Base-by-base conservation (phyloP, 345 rosid genomes). In the Rhodomyrtus tomentosa region DNA sequence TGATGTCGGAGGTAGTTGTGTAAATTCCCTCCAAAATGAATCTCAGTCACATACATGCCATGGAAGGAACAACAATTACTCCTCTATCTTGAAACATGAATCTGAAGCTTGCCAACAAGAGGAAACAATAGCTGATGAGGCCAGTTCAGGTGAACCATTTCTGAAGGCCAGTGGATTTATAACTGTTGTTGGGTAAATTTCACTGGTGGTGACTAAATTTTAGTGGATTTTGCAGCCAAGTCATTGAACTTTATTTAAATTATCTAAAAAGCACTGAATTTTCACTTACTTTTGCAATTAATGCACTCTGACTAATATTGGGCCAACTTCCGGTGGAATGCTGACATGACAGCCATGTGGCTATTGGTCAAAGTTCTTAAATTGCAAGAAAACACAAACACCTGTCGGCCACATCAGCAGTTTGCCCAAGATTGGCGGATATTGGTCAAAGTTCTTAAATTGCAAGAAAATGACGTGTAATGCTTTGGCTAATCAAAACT, bases 11-110 rank as follows among this genome's bases (percentile, higher is more conserved):
- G 74, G 32, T 86, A 80, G 53, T 84, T 29, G 72, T 55, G 86
- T 83, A 87, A 84, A 87, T 83, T 62, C 85, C 84, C 82, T 80
- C 84, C 87, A 86, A 82, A 86, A 86, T 56, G 88, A 89, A 56
- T 83, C 84, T n/a, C 82, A 81, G 55, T 82, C 55, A 14, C 86
- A 87, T 83, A 22, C 48, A 14, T 42, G 50, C 85, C 32, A 25
- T 82, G 49, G 84, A 36, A 83, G 72, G 25, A 14, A 84, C 45
- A 89, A 84, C 56, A 51, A 84, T 82, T 3, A 8, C 20, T 85
- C 79, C 45, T 49, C 84, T 27, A 20, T 76, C 29, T 76, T 52
- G 53, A 86, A 25, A 27, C 86, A 84, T 84, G 92, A 56, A 50
- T 45, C 84, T 82, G 88, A 87, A 82, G 86, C 85, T 88, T 45